Base-by-base conservation (phyloP, 192 early-diverging fungal genomes). In the Chytriomyces hyalinus region DNA sequence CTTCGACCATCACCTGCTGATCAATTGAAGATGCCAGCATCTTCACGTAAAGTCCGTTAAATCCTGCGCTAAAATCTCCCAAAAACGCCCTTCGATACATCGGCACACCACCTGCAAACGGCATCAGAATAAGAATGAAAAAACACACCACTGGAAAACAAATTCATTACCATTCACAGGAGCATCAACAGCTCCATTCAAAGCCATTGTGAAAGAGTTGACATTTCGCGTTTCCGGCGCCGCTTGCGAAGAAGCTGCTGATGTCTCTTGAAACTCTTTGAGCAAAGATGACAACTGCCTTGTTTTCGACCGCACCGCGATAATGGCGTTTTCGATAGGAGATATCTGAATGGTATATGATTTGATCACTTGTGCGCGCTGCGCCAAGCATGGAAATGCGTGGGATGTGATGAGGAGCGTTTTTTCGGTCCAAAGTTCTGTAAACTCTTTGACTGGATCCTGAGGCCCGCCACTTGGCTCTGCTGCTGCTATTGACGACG, bases 101-200 rank as follows among this genome's bases (percentile, higher is more conserved):
- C 26, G 89, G 88, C 4, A 94, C 83, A 44, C 93, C 93, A 36
- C 93, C 63, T 65, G 20, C 53, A 57, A 57, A 57, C 13, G 13
- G 4, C 24, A 26, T 65, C 63, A 65, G n/a, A 24, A 36, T 68
- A 17, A 48, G 15, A 2, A 47, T 5, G 15, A 43, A 44, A 47
- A 68, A 20, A 57, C 4, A 36, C 1, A 36, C 36, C 36, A 36
- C 36, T 36, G 53, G 4, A 57, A 57, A 13, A 68, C 44, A 48
- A 48, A 68, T 36, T 36, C 36, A 0, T 36, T 36, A 36, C 73
- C 93, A 83, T 94, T 94, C 2, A 94, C 91, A 8, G 92, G 93
- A 8, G 93, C 93, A 84, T 94, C 93, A 0, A 94, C 89, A 4
- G 93, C 90, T 47, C 93, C 93, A 65, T 92, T 93, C n/a, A 94